Conservation (phyloP, 2,329 filamentous ascomycete species). For the Lojkania enalia region DNA sequence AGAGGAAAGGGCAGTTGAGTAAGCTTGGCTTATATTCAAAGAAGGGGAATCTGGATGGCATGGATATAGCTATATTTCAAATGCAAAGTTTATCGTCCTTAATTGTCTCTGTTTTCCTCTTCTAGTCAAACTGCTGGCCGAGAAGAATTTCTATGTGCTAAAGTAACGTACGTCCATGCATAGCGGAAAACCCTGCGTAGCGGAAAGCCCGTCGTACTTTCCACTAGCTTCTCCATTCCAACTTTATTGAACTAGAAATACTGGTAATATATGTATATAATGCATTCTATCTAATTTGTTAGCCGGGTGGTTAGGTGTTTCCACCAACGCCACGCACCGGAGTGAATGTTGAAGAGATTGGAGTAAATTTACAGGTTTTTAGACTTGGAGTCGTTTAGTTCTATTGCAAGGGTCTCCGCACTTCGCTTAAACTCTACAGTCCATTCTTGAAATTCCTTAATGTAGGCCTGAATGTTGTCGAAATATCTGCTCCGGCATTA, state of each 20-base stretch:
- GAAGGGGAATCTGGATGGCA: constrained; percentile 1
- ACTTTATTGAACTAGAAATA: constrained; percentile 1
- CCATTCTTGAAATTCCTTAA: constrained; percentile 5
- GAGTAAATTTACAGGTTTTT: constrained; percentile 5
- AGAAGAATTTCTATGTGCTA: constrained; percentile 1
- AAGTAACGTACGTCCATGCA: too few relatives aligned
- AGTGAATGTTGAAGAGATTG: background rate
- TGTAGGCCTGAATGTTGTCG: constrained; percentile 3
- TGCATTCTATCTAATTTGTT: constrained; percentile 2
- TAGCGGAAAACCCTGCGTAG: too few relatives aligned
- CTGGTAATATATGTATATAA: background rate
- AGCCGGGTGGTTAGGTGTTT: background rate
- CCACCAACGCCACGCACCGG: background rate
- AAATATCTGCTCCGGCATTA: constrained; percentile 5
- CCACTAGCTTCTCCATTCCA: background rate
- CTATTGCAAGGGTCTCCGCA: background rate
- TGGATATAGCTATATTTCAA: constrained; percentile 2
- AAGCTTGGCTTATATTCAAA: constrained; percentile 7
- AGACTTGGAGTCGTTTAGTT: constrained; percentile 4
- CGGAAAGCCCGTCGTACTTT: too few relatives aligned
- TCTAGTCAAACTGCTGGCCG: background rate
- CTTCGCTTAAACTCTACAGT: constrained; percentile 3
- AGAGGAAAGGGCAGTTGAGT: background rate
- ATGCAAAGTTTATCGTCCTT: background rate
- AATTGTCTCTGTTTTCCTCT: constrained; percentile 1